Evolutionary conservation across 2,329 filamentous ascomycete species (phyloP).

Genomic region (Claviceps arundinis): DNA sequence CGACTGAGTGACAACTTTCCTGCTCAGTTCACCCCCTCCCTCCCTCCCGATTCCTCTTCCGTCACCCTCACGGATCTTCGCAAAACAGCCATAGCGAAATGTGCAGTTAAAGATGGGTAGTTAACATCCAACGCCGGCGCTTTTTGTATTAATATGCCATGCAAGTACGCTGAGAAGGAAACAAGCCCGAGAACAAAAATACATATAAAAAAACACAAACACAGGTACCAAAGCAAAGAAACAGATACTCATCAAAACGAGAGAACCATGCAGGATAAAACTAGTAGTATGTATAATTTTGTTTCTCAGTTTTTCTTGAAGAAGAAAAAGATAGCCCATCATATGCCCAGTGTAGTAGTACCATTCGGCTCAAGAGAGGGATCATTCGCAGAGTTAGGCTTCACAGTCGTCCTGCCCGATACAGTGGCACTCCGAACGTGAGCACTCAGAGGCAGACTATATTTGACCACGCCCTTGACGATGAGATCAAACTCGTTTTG

Average conservation of each 20-base stretch:
- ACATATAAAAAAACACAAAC: background rate
- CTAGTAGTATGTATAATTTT: background rate
- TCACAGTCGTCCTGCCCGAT: conserved; percentile 44
- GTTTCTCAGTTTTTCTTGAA: background rate
- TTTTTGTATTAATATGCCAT: conserved; percentile 18
- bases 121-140: conserved; percentile 21
- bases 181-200: conserved; percentile 11
- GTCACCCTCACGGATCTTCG: conserved; percentile 12
- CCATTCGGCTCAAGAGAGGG: conserved; percentile 62
- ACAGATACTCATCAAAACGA: background rate
- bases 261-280: background rate
- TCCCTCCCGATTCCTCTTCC: background rate
- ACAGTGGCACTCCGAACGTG: conserved; percentile 46
- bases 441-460: conserved; percentile 52
- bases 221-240: background rate
- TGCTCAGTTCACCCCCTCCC: too few relatives aligned
- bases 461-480: conserved; percentile 80
- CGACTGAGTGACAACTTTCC: too few relatives aligned
- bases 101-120: conserved; percentile 13
- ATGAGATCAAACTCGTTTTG: conserved; percentile 90
- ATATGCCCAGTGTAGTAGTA: conserved; percentile 32
- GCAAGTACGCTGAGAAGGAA: conserved; percentile 22
- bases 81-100: conserved; percentile 15
- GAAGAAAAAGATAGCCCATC: background rate
- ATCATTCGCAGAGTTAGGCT: conserved; percentile 48